Base-by-base conservation (phyloP, 306 rosid genomes). In the Vicia villosa region DNA sequence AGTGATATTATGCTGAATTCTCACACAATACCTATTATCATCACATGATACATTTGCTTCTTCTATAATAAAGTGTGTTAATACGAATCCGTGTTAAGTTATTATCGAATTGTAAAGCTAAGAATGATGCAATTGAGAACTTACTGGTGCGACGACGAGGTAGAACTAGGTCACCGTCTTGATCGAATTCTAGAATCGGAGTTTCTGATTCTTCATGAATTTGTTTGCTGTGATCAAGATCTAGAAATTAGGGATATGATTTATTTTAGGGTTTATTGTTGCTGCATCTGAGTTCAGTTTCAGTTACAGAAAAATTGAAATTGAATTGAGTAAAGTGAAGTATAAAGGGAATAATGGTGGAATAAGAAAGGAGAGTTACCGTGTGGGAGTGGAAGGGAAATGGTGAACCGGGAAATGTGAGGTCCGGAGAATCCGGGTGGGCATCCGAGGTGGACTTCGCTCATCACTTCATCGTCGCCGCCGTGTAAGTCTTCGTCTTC, bases 401-500 rank as follows among this genome's bases (percentile, higher is more conserved):
- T 16, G 54, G 91, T 73, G 91, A 93, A 93, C 69, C 16, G 55
- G 42, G 98, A 88, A 73, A 84, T 65, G 57, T 83, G 76, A 68
- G 96, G 73, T 1, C 90, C 94, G n/a, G 79, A 68, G 43, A 82
- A 63, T 50, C 81, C 86, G 43, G 97, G 80, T 3, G 92, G 94
- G 76, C 97, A 93, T 4, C 97, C 98, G 2, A 88, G 81, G 77
- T 93, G 98, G 36, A 93, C 86, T 73, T 90, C 98, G 79, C 98
- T 93, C 97, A 90, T 93, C 81, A 93, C 96, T 41, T 83, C 76
- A 30, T 80, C 81, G 64, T 68, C 82, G 10, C 80, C 42, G 60
- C 58, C 74, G 28, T 51, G 60, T 15, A 66, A 54, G 30, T 22
- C 60, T 13, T 60, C 66, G 14, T 57, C 49, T 16, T 74, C 73